A percentile compares a stretch with the other conserved stretches of the same genome.
Evolutionary conservation across 1,284 basidiomycete genomes (phyloP).

Genomic region (Tausonia pullulans): DNA sequence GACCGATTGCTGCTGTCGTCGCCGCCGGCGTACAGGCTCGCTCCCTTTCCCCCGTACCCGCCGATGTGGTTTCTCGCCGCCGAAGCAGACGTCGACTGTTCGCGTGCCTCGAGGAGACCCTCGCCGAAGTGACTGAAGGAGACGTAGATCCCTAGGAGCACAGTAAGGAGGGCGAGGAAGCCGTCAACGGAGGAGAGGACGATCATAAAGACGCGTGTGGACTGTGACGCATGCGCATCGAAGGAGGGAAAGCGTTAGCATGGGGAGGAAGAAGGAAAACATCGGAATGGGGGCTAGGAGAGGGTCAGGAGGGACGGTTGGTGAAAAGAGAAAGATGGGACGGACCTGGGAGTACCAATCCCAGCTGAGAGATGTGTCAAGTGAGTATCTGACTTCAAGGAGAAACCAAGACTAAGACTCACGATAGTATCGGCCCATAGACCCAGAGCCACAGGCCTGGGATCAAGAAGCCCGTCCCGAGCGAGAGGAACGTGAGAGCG

Average conservation of each 20-base stretch:
- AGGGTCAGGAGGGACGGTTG: background rate
- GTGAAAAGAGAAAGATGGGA: background rate
- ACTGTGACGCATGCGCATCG: too few relatives aligned
- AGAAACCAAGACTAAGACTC: too few relatives aligned
- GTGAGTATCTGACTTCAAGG: too few relatives aligned
- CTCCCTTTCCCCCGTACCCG: background rate
- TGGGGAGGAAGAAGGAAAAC: background rate
- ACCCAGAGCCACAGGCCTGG: background rate
- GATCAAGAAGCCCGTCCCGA: background rate
- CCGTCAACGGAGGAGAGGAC: conserved; percentile 1
- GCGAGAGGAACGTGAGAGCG: background rate
- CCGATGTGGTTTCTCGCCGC: too few relatives aligned
- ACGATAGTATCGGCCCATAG: background rate
- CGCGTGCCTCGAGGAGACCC: background rate
- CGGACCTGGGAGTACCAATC: conserved; percentile 1
- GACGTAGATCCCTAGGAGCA: background rate
- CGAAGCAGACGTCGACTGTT: background rate
- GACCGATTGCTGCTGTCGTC: background rate
- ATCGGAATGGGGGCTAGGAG: background rate
- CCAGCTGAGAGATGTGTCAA: background rate
- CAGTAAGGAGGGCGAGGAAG: background rate
- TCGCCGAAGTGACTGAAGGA: background rate
- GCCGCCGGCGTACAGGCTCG: background rate
- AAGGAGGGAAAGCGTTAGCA: background rate
- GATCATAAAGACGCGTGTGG: background rate